Base-by-base conservation (phyloP, 2,329 filamentous ascomycete species). In the Aspergillus niger region DNA sequence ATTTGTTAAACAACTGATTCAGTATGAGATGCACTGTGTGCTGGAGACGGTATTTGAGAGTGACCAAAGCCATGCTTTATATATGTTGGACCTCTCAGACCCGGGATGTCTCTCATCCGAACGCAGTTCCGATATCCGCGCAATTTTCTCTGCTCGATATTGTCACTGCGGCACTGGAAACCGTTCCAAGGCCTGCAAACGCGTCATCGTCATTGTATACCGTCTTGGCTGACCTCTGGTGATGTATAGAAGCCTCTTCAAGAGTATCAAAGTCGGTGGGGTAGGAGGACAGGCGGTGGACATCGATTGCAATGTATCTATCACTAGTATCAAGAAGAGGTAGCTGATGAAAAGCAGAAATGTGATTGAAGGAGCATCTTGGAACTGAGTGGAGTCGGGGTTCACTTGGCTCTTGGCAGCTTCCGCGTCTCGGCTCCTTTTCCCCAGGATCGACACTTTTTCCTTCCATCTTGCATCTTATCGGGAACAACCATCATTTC, bases 141-240 rank as follows among this genome's bases (percentile, higher is more conserved):
- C 22, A 49, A 49, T 28, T 4, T 3, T 26, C 17, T 49, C 10
- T 30, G 24, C 26, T 13, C 8, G 24, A 15, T 32, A 26, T 50
- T 30, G 26, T 17, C 13, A 30, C 26, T 50, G 8, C 8, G 13
- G 8, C 7, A n/a, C 3, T 17, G 5, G 7, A 20, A 17, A 17
- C 13, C 17, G 20, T 36, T 30, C 39, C 11, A 13, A 38, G 50
- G 30, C 24, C 28, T 11, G 6, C 26, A 28, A 57, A 47, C 39
- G 44, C 57, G 57, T 59, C 50, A 55, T 55, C 39, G 39, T 24
- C 49, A 26, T 55, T 50, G 57, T 59, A 41, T 36, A 30, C 28
- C 13, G 49, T 55, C 26, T 48, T 36, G 28, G 41, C 38, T 38
- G 30, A 20, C 17, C 30, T 15, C 26, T 53, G 10, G 17, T 13